Conservation (phyloP, 768 basidiomycete species). For the Dioszegia crocea region DNA sequence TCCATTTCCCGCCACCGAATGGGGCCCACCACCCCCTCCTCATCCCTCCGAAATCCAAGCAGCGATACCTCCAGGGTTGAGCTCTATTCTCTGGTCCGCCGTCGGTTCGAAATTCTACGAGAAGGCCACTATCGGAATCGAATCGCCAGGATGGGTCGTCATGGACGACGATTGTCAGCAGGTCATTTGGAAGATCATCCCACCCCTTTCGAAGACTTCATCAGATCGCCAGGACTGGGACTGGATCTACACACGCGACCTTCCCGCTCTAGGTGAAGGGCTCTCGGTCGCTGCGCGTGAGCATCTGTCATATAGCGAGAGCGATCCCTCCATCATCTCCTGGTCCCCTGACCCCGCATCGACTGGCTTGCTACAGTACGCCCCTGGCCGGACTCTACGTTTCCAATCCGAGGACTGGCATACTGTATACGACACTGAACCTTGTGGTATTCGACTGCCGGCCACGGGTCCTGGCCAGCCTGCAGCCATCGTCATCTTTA, state of each 20-base stretch:
- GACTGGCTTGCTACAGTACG: background rate
- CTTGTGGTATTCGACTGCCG: background rate
- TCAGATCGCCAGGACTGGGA: background rate
- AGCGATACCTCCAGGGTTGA: conserved; percentile 14
- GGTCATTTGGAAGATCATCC: conserved; percentile 28
- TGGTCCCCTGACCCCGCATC: background rate
- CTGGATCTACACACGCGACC: conserved; percentile 1
- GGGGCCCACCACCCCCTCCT: conserved; percentile 8
- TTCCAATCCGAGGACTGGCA: background rate
- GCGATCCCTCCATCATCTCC: background rate
- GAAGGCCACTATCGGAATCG: conserved; percentile 14
- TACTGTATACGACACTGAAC: background rate
- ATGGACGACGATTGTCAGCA: conserved; percentile 12
- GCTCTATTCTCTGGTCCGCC: conserved; percentile 34
- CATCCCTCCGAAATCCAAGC: background rate
- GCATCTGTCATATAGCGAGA: background rate
- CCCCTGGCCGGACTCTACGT: background rate
- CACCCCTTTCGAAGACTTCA: background rate
- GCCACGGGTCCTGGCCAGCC: background rate
- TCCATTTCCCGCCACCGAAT: conserved; percentile 13
- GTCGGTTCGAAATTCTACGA: conserved; percentile 35
- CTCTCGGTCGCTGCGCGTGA: background rate
- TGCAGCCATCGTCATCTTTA: no score
- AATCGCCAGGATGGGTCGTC: conserved; percentile 29
- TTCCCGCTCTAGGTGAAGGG: background rate